Evolutionary conservation across 1,284 basidiomycete species (phyloP).

Genomic region (Erythrobasidium hasegawianum): DNA sequence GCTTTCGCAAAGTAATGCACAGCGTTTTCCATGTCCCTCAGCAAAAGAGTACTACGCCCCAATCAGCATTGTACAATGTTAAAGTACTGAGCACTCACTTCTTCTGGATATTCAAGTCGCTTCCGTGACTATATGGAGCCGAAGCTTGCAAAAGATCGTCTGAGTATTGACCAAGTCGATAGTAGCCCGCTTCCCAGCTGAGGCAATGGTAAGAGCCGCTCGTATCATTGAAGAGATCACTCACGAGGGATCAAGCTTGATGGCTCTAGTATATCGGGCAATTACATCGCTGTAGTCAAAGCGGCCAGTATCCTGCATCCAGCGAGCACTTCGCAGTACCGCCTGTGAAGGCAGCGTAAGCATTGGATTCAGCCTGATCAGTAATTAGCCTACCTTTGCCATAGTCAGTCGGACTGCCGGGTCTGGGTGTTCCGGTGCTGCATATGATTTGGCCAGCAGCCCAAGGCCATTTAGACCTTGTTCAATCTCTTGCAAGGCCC

Average conservation of each 20-base stretch:
- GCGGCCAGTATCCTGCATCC: conserved; percentile 87
- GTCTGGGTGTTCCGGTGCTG: too few species aligned
- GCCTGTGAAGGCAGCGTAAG: conserved; percentile 59
- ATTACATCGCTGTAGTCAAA: conserved; percentile 66
- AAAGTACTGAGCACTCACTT: too few species aligned
- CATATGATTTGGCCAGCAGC: not conserved
- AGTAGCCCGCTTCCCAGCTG: conserved; percentile 82
- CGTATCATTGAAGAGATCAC: too few species aligned
- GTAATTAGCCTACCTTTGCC: not conserved
- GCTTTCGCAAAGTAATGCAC: conserved; percentile 70
- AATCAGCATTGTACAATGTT: too few species aligned
- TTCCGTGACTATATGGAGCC: not conserved
- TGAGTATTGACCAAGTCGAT: conserved; percentile 80
- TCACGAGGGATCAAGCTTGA: conserved; percentile 59
- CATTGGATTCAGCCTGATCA: conserved; percentile 18
- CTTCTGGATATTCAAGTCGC: not conserved
- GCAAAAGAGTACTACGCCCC: not conserved
- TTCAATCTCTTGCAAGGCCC: conserved; percentile 84
- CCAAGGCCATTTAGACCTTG: conserved; percentile 25
- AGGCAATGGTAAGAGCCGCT: not conserved
- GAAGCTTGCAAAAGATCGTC: conserved; percentile 54
- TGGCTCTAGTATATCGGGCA: conserved; percentile 59
- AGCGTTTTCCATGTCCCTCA: conserved; percentile 41
- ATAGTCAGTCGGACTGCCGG: conserved; percentile 52
- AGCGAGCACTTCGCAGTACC: conserved; percentile 74